These are phyloP conservation scores for Penicillium sp. DNA, from an alignment of 2,329 filamentous ascomycete genomes.

Conservation along the genomic window DNA sequence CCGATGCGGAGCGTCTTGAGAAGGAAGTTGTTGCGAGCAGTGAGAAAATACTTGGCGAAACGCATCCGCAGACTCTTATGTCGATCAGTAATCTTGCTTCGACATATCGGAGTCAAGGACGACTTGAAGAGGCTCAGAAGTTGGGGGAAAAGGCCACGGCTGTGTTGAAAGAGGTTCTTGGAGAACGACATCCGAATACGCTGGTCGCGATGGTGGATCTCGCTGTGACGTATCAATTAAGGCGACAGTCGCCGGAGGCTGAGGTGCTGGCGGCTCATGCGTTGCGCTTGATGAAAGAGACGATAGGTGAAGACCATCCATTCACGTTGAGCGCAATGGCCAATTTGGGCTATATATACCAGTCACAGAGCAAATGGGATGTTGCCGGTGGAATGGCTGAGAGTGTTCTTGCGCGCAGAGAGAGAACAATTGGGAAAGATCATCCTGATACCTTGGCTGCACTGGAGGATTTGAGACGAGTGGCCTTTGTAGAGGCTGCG, in stretches of 20 bases:
- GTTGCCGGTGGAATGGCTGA: slow-evolving; percentile 8
- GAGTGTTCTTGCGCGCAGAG: slow-evolving; percentile 5
- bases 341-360: slow-evolving; percentile 13
- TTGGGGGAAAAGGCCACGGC: slow-evolving; percentile 11
- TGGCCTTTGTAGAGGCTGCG: slow-evolving; percentile 11
- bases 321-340: slow-evolving; percentile 11
- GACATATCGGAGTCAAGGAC: slow-evolving; percentile 11
- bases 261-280: neutral
- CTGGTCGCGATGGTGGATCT: slow-evolving; percentile 10
- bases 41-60: slow-evolving; percentile 7
- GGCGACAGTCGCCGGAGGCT: slow-evolving; percentile 2
- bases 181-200: slow-evolving; percentile 12
- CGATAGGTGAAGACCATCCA: slow-evolving; percentile 10
- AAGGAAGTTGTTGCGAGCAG: slow-evolving; percentile 11
- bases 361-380: slow-evolving; percentile 14
- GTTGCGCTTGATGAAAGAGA: slow-evolving; percentile 11
- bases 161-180: slow-evolving; percentile 7
- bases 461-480: slow-evolving; percentile 9
- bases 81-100: slow-evolving; percentile 18
- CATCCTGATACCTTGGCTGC: slow-evolving; percentile 13
- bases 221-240: slow-evolving; percentile 11
- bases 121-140: slow-evolving; percentile 11
- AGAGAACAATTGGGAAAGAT: neutral
- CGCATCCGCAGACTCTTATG: slow-evolving; percentile 18
- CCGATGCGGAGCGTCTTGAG: slow-evolving; percentile 16